Evolutionary conservation across 768 basidiomycete genomes (phyloP).

Genomic region (Russula olivacea): DNA sequence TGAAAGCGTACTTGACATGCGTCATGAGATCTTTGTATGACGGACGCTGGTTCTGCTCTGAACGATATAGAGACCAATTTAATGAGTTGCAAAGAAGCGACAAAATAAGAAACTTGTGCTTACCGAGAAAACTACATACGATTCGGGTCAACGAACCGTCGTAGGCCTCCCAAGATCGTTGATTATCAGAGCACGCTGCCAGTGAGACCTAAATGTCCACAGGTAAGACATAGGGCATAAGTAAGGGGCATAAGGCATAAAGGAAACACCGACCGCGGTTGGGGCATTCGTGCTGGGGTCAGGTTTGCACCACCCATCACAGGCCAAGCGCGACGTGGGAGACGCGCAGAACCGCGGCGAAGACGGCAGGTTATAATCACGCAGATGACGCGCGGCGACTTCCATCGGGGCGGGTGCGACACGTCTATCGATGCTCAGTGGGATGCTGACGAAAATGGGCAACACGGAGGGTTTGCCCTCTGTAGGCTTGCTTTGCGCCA

Average conservation of each 20-base stretch:
- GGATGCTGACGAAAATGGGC: slow-evolving; percentile 18
- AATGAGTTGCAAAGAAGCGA: not conserved
- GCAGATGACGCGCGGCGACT: not conserved
- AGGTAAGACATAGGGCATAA: not conserved
- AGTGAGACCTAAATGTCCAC: slow-evolving; percentile 13
- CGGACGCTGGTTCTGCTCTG: slow-evolving; percentile 15
- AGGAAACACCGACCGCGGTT: slow-evolving; percentile 5
- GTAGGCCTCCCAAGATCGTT: slow-evolving; percentile 25
- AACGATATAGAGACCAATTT: not conserved
- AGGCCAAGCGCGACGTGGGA: slow-evolving; percentile 20
- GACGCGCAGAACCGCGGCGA: slow-evolving; percentile 22
- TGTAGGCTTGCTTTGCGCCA: not conserved
- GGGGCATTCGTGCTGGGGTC: slow-evolving; percentile 2
- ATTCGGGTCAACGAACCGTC: slow-evolving; percentile 24
- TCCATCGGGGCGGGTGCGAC: slow-evolving; percentile 10
- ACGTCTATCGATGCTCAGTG: slow-evolving; percentile 4
- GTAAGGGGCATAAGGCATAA: not conserved
- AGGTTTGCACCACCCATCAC: slow-evolving; percentile 24
- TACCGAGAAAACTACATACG: slow-evolving; percentile 16
- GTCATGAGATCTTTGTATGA: slow-evolving; percentile 24
- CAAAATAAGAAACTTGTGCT: not conserved
- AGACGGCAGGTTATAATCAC: slow-evolving; percentile 8
- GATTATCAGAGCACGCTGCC: slow-evolving; percentile 26
- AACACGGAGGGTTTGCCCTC: slow-evolving; percentile 3
- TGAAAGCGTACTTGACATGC: slow-evolving; percentile 18